Percentiles rank a stretch among this genome's conserved stretches.
phyloP scores from a whole-genome alignment of 2,329 filamentous ascomycete genomes.

The Tolypocladium guangdongense region DNA sequence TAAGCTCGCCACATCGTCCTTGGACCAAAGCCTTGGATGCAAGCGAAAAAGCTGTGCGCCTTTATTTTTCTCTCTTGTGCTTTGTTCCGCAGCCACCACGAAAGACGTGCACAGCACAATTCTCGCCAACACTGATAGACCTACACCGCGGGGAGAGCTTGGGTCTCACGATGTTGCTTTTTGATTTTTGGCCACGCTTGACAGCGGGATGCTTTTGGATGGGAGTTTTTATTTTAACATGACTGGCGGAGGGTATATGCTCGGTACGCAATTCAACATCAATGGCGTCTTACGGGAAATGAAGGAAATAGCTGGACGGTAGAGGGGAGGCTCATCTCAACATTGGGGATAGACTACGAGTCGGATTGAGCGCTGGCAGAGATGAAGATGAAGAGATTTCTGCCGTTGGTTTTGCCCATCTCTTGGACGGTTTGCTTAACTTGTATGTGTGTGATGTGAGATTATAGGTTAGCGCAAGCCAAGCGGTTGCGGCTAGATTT shows the following conservation, averaged over 20 bases:
- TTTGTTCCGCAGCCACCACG: neutral
- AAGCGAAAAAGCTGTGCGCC: neutral
- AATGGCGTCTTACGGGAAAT: constrained; percentile 4
- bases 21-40: neutral
- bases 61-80: neutral
- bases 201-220: neutral
- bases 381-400: neutral
- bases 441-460: neutral
- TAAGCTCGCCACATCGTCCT: neutral
- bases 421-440: neutral
- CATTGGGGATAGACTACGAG: constrained; percentile 8
- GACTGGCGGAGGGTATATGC: neutral
- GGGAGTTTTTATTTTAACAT: constrained; percentile 1
- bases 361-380: neutral
- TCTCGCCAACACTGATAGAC: neutral
- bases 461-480: neutral
- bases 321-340: constrained; percentile 7
- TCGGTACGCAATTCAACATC: constrained; percentile 10
- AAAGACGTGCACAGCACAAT: neutral
- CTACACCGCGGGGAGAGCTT: neutral
- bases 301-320: neutral
- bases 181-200: neutral
- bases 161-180: neutral
- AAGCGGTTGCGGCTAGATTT: neutral
- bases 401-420: neutral